A percentile compares a stretch with the other conserved stretches of the same genome.
Evolutionary conservation across 2,329 filamentous ascomycete species (phyloP).

Genomic region (Cladobotryum protrusum): DNA sequence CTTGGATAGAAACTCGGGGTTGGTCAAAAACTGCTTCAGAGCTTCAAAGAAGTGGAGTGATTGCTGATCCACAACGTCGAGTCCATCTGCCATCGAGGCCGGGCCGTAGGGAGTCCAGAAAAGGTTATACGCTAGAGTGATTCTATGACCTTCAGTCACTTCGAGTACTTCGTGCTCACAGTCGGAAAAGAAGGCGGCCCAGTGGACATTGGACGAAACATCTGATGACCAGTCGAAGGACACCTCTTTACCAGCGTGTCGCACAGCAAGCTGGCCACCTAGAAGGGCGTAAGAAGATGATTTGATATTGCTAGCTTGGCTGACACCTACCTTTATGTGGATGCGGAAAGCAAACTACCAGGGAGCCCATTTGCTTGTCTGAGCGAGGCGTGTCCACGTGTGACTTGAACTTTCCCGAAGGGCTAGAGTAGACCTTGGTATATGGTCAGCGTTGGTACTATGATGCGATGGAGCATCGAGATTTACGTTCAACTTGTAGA

Average conservation of each 20-base stretch:
- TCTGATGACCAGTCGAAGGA: slow-evolving; percentile 34
- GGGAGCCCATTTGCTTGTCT: slow-evolving; percentile 42
- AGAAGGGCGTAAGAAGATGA: slow-evolving; percentile 7
- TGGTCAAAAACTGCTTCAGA: slow-evolving; percentile 8
- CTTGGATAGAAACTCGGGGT: neutral
- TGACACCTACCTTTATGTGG: slow-evolving; percentile 23
- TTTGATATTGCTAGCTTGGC: slow-evolving; percentile 10
- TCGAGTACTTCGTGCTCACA: slow-evolving; percentile 47
- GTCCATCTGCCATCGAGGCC: slow-evolving; percentile 14
- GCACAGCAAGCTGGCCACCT: slow-evolving; percentile 39
- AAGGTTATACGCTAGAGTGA: slow-evolving; percentile 57
- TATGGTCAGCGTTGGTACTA: neutral
- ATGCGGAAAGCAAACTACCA: slow-evolving; percentile 45
- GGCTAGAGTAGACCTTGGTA: slow-evolving; percentile 42
- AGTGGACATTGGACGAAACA: slow-evolving; percentile 24
- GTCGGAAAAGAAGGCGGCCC: slow-evolving; percentile 49
- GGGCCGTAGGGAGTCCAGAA: slow-evolving; percentile 28
- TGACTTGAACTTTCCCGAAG: slow-evolving; percentile 43
- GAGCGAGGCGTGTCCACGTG: slow-evolving; percentile 50
- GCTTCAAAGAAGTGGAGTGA: slow-evolving; percentile 8
- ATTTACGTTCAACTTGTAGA: neutral
- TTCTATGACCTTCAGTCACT: slow-evolving; percentile 44
- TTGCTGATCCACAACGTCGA: slow-evolving; percentile 11
- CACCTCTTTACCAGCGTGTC: slow-evolving; percentile 30
- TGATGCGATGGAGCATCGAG: neutral